Evolutionary conservation across 441 rosid species (phyloP).

Genomic region (Brassica hybrid): DNA sequence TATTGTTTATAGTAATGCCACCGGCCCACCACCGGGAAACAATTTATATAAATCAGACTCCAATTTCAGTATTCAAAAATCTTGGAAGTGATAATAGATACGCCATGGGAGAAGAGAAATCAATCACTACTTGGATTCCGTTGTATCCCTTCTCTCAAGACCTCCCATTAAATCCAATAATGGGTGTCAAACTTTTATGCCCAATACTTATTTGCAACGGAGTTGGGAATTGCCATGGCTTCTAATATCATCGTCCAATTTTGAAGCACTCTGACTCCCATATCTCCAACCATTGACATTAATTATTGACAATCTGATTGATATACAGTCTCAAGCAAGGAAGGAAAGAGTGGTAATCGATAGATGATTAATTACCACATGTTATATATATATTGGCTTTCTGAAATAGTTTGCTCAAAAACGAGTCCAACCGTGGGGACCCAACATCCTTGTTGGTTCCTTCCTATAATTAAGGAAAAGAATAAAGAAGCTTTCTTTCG

Average conservation of each 20-base stretch:
- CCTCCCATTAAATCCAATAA: neutral
- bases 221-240: neutral
- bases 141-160: too few species aligned
- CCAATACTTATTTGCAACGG: neutral
- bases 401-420: slow-evolving; percentile 6
- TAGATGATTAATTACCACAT: slow-evolving; percentile 5
- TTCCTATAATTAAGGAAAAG: neutral
- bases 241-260: neutral
- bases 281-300: neutral
- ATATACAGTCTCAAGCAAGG: neutral
- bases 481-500: neutral
- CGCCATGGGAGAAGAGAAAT: too few species aligned
- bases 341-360: neutral
- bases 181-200: slow-evolving; percentile 1
- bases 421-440: slow-evolving; percentile 21
- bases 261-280: neutral
- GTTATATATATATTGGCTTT: neutral
- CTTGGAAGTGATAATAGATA: too few species aligned
- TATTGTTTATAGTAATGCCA: too few species aligned
- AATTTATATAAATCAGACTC: too few species aligned
- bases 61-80: too few species aligned
- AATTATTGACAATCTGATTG: neutral
- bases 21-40: too few species aligned
- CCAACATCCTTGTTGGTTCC: neutral
- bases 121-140: too few species aligned